Evolutionary conservation across 2,329 filamentous ascomycete species (phyloP), one percentile per base, ranked within the genome.

Genomic region (Botrytis aclada): DNA sequence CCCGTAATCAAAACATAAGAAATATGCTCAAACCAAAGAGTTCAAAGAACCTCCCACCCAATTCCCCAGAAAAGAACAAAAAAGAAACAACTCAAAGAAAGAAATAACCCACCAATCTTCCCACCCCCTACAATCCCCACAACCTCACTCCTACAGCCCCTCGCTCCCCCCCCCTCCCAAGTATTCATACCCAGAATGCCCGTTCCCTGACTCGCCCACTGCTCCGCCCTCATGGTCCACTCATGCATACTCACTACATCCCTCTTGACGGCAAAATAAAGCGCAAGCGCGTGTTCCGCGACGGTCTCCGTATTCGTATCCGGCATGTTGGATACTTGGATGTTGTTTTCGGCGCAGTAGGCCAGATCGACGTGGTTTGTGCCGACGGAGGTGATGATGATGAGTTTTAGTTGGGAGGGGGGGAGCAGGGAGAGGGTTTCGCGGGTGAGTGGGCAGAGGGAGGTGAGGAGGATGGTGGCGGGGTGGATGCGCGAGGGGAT

Each of bases 161-260:
- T 22, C 20, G 66, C 47, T 5, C 37, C 47, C 1, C 66, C 66
- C 6, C 64, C 64, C 2, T 25, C 14, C 34, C 34, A 51, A 16
- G n/a, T 64, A 54, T 69, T 69, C 65, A 69, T 58, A 1, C 22
- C 65, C 18, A 29, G 1, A 29, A 41, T 69, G 0, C 65, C 65
- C 16, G 65, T 58, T 7, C 64, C 65, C 34, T 32, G 5, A 1
- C 37, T 54, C 12, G 5, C 47, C 65, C 65, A 69, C 10, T 43
- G 25, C n/a, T 20, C 9, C 7, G 47, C 65, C 18, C 10, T 58
- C 65, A 69, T 58, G 10, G 47, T 58, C 65, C 65, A 69, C 29
- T 69, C 65, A 69, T 67, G 65, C 65, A 69, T 32, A 37, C 16
- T 29, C 1, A 69, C 65, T 18, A 69, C 39, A 69, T 69, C 65